Base-by-base conservation (phyloP, 129 eudicot genomes). In the Oenanthe sinensis region DNA sequence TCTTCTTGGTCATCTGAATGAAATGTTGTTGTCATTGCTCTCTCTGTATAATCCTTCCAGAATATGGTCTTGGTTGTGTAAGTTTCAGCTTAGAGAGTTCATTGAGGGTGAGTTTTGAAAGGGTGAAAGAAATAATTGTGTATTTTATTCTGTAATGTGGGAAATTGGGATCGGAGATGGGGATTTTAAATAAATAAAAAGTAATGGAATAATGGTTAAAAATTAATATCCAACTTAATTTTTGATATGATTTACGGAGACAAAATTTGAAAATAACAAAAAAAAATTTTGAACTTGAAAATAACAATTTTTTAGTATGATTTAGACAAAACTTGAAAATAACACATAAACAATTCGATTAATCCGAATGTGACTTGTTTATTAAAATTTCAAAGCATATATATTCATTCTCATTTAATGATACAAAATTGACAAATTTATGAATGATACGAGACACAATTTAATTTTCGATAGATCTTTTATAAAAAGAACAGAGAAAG, bases 1-100 rank as follows among this genome's bases (percentile, higher is more conserved):
- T 92, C 90, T 45, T 78, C 80, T 68, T 86, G 74, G 75, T 84
- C 81, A 62, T n/a, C 60, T 48, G 83, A 75, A 43, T 47, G 68
- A 14, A 16, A 28, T 24, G 63, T 39, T 79, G 83, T 50, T 43
- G 80, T 50, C 87, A 77, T 86, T 72, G 55, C 45, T 39, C 36
- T 30, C 81, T 42, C 77, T 71, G 58, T 76, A 15, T 65, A 58
- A 65, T 79, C 37, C 52, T 83, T 37, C 58, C 80, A 54, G 24
- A 46, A 45, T 74, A 16, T 74, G 36, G 15, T 14, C 46, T 43
- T 74, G 77, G 20, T 28, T 74, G 80, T 81, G n/a, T 40, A 42
- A 30, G 58, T 36, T 65, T 44, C 73, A 79, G 84, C n/a, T 74
- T 8, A 8, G 22, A 30, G 50, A 28, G 75, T 70, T 5, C 2